Evolutionary conservation across 257 asterid genomes (phyloP), one percentile per base, ranked within the genome.

Genomic region (Verbena officinalis): DNA sequence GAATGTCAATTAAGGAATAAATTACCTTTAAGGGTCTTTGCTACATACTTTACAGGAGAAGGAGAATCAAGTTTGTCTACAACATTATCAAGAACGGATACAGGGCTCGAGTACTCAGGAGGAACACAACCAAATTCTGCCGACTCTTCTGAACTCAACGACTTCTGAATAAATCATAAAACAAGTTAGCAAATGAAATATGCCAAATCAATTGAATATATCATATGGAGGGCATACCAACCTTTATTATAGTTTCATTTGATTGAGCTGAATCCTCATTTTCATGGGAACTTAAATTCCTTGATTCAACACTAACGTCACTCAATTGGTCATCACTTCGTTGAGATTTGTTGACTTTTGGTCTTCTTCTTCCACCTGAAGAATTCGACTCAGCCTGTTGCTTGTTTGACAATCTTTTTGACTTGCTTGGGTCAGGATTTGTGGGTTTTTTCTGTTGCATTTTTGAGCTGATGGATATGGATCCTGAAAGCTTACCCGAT

Each of bases 21-120:
- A n/a, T 21, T 83, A 92, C 98, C 95, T 85, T 64, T 63, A 30
- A 80, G 77, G 73, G 72, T 42, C 80, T 80, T 83, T 38, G 77
- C 72, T 2, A 68, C 45, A 70, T 76, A 78, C 76, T 87, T 83
- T 27, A 79, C 60, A 9, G 97, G 95, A 69, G 94, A 83, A 56
- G 83, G 83, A 4, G 90, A 83, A 67, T 82, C 85, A 42, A 77
- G 86, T 31, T 66, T 72, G 56, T 75, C 72, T 17, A 40, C 73
- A 27, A 65, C 84, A 64, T 65, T 64, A 50, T 85, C 97, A 59
- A 92, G 97, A 77, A 92, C 97, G 12, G 98, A 92, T 42, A 92
- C 80, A 0, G 98, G 98, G 67, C 98, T 92, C 0, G 95, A 85
- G 79, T 80, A 76, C 73, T 92, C 94, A 0, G 82, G 81, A 38